phyloP scores from a whole-genome alignment of 208 protist species.

The Leishmania major region DNA sequence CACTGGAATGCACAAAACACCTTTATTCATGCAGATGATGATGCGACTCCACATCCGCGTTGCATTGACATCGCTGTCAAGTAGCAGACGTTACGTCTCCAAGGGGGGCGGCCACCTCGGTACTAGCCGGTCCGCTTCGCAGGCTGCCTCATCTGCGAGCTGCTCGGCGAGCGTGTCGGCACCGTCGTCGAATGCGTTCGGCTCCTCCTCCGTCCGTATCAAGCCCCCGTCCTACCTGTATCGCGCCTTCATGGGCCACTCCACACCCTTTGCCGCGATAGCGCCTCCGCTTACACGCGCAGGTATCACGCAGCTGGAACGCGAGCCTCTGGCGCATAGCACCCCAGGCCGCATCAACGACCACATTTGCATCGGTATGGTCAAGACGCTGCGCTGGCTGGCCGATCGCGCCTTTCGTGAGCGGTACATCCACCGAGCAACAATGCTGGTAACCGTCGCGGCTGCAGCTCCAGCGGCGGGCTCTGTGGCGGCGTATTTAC shows the following conservation, averaged over 20 bases:
- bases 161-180: background rate
- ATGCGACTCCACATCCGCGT: background rate
- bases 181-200: background rate
- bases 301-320: slow-evolving; percentile 54
- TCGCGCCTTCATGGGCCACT: slow-evolving; percentile 66
- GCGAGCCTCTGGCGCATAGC: slow-evolving; percentile 58
- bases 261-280: slow-evolving; percentile 52
- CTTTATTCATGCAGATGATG: background rate
- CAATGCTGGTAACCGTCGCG: slow-evolving; percentile 70
- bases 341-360: slow-evolving; percentile 65
- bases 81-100: background rate
- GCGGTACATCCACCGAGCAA: slow-evolving; percentile 74
- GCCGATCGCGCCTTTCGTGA: slow-evolving; percentile 75
- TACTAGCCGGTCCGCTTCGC: background rate
- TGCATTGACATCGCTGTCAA: background rate
- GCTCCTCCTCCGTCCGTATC: background rate
- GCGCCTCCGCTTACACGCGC: slow-evolving; percentile 18
- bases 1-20: background rate
- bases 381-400: slow-evolving; percentile 70
- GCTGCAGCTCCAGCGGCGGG: slow-evolving; percentile 53
- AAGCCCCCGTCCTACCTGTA: slow-evolving; percentile 38
- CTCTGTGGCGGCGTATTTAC: slow-evolving; percentile 49
- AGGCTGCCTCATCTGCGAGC: background rate
- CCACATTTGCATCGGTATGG: slow-evolving; percentile 69
- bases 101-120: background rate